Base-by-base conservation (phyloP, 2,329 filamentous ascomycete species). In the Ramularia endophylla region DNA sequence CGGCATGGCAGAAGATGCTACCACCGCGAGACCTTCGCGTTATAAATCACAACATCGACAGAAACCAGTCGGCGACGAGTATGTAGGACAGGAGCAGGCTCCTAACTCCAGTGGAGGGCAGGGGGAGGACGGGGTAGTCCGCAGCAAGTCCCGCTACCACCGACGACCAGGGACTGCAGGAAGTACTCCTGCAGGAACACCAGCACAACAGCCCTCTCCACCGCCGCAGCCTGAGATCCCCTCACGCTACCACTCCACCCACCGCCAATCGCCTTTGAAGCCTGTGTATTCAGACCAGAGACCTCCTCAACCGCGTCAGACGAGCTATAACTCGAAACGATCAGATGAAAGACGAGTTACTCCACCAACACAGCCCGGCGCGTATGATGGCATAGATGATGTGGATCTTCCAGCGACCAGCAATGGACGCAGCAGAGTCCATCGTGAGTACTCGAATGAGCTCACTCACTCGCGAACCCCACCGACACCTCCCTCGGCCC, bases 61-160 rank as follows among this genome's bases (percentile, higher is more conserved):
- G 28, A 44, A 47, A 11, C 28, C 47, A 15, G 43, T 40, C 28
- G 16, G 38, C 15, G 43, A 48, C 20, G 43, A 44, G 17, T 28
- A 33, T 25, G 16, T 30, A 8, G 25, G 37, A 6, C 31, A 30
- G 9, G 40, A 48, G 22, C 40, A 35, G 16, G 34, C 39, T 29
- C 42, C 48, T 18, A 45, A 36, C 25, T 43, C 41, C n/a, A n/a
- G n/a, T n/a, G n/a, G n/a, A n/a, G n/a, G n/a, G 20, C 36, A 46
- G 19, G 43, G 43, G 20, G 51, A 53, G 31, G 53, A 51, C 11
- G 43, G 44, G 5, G 20, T 60, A 17, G 45, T 41, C 27, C 51
- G 57, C 27, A 59, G 54, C 47, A 55, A 53, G 39, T 60, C 58
- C n/a, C 50, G 58, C 12, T 61, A 61, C 37, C 54, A 46, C 18